phyloP scores from a whole-genome alignment of 23 red algal genomes.

The Agarophyton chilense region DNA sequence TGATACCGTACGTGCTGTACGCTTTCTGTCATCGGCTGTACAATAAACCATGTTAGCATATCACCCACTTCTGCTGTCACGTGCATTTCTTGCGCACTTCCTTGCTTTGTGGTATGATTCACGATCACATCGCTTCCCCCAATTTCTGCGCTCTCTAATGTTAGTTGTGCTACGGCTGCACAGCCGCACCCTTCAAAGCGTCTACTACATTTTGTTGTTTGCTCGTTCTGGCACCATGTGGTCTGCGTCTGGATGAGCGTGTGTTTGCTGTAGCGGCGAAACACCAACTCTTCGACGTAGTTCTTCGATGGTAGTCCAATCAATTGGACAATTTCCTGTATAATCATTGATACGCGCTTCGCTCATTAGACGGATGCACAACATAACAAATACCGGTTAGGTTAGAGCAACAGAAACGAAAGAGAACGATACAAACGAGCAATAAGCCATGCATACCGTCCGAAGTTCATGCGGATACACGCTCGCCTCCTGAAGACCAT shows the following conservation, averaged over 20 bases:
- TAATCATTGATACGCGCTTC: not conserved
- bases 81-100: too few species aligned
- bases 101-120: too few species aligned
- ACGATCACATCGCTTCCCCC: not conserved
- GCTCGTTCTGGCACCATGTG: not conserved
- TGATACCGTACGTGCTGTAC: not conserved
- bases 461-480: not conserved
- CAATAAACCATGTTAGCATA: not conserved
- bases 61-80: not conserved
- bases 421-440: not conserved
- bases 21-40: constrained; percentile 2
- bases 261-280: not conserved
- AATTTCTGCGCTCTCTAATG: not conserved
- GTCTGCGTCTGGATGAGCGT: not conserved
- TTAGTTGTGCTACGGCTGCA: constrained; percentile 5
- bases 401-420: not conserved
- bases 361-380: not conserved
- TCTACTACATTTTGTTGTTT: not conserved
- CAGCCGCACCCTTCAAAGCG: not conserved
- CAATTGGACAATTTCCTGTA: not conserved
- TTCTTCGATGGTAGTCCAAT: not conserved
- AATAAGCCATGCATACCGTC: not conserved
- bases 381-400: too few species aligned
- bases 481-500: not conserved
- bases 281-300: not conserved